Conservation (phyloP, 768 basidiomycete genomes). For the Serpula lacrymans region DNA sequence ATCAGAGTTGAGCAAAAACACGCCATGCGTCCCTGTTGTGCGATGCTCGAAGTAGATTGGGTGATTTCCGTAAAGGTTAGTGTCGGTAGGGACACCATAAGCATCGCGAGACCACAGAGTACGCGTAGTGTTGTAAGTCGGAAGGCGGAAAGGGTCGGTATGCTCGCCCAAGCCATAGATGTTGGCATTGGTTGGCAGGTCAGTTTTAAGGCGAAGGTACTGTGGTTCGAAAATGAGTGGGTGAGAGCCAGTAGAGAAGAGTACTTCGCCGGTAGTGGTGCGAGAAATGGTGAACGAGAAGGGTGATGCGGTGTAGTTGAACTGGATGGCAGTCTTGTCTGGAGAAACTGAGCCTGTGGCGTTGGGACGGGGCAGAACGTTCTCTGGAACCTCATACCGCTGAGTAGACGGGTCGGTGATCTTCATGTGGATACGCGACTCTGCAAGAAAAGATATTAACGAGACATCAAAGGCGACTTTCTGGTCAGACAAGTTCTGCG, state of each 20-base stretch:
- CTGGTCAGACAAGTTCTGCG: slow-evolving; percentile 8
- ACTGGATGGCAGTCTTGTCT: slow-evolving; percentile 43
- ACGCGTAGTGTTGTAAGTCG: slow-evolving; percentile 37
- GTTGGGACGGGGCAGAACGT: slow-evolving; percentile 54
- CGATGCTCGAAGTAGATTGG: slow-evolving; percentile 74
- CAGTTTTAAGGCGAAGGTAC: slow-evolving; percentile 70
- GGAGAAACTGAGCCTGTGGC: slow-evolving; percentile 24
- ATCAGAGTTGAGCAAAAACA: slow-evolving; percentile 65
- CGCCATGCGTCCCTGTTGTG: slow-evolving; percentile 61
- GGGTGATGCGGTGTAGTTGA: slow-evolving; percentile 56
- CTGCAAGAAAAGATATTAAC: slow-evolving; percentile 26
- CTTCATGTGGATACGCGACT: slow-evolving; percentile 59
- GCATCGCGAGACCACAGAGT: slow-evolving; percentile 68
- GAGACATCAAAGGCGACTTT: not conserved
- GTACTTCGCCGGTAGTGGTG: slow-evolving; percentile 43
- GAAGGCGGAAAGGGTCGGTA: slow-evolving; percentile 60
- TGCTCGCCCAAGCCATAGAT: slow-evolving; percentile 81
- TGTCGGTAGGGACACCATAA: slow-evolving; percentile 51
- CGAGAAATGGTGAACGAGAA: slow-evolving; percentile 61
- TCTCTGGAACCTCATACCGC: slow-evolving; percentile 65
- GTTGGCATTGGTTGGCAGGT: slow-evolving; percentile 56
- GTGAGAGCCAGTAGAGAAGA: slow-evolving; percentile 59
- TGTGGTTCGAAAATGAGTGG: slow-evolving; percentile 74
- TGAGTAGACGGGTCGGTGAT: slow-evolving; percentile 46
- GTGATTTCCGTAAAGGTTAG: slow-evolving; percentile 71